Evolutionary conservation across 768 basidiomycete genomes (phyloP).

Genomic region (Amanita muscaria): DNA sequence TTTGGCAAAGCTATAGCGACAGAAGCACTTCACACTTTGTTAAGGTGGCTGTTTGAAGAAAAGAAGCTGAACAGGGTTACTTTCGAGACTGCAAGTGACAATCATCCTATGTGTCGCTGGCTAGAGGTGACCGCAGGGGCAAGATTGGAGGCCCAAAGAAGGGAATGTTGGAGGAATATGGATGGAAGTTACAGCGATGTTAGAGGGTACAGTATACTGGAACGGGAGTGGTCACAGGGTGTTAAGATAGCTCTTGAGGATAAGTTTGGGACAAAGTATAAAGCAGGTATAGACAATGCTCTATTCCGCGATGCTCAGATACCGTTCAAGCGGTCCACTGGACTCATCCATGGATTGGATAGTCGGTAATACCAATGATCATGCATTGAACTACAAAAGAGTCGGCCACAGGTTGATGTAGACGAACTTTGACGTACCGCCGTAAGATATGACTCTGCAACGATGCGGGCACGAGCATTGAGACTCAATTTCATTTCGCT

Average conservation of each 20-base stretch:
- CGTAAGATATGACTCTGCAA: slow-evolving; percentile 91
- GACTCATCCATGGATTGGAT: background rate
- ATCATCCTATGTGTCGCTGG: slow-evolving; percentile 38
- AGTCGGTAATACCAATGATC: slow-evolving; percentile 7
- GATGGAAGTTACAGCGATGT: slow-evolving; percentile 30
- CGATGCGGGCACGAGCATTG: slow-evolving; percentile 92
- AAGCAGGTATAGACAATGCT: background rate
- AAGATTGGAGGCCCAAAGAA: slow-evolving; percentile 28
- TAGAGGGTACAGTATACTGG: slow-evolving; percentile 33
- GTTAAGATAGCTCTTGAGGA: slow-evolving; percentile 26
- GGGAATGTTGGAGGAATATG: slow-evolving; percentile 32
- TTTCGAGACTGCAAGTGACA: slow-evolving; percentile 33
- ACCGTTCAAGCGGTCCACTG: background rate
- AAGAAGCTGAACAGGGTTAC: slow-evolving; percentile 31
- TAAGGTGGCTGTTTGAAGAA: slow-evolving; percentile 35
- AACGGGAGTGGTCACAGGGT: slow-evolving; percentile 30
- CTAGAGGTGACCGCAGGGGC: slow-evolving; percentile 32
- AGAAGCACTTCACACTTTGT: slow-evolving; percentile 32
- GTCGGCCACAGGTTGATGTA: background rate
- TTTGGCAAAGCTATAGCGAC: slow-evolving; percentile 33
- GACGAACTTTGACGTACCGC: slow-evolving; percentile 49
- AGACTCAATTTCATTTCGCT: slow-evolving; percentile 98
- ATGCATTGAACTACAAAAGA: slow-evolving; percentile 30
- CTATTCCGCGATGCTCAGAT: background rate
- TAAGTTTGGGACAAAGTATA: slow-evolving; percentile 12